phyloP scores from a whole-genome alignment of 2,329 filamentous ascomycete species.

The Hawksworthiomyces lignivorus region DNA sequence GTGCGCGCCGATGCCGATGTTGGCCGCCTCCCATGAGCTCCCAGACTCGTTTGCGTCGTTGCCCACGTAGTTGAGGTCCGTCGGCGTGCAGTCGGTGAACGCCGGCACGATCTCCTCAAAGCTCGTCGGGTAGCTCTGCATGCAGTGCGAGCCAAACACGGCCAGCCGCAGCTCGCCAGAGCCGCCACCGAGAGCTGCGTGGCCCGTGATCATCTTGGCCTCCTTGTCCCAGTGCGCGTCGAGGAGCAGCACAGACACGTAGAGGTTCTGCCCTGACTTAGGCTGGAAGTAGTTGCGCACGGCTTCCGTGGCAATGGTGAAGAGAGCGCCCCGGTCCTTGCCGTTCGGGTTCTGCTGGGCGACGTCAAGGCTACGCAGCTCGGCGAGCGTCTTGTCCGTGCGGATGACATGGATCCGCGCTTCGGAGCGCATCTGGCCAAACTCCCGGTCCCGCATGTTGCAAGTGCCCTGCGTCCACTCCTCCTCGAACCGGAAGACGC shows the following conservation, averaged over 20 bases:
- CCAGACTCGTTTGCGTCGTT: constrained; percentile 84
- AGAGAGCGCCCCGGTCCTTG: constrained; percentile 65
- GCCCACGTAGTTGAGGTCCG: constrained; percentile 69
- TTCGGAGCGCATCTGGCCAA: constrained; percentile 75
- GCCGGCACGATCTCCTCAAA: constrained; percentile 86
- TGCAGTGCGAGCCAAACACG: constrained; percentile 84
- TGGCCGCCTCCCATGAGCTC: constrained; percentile 92
- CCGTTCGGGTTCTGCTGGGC: constrained; percentile 70
- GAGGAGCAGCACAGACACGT: constrained; percentile 78
- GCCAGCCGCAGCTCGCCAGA: constrained; percentile 70
- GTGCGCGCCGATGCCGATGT: constrained; percentile 88
- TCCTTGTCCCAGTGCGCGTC: constrained; percentile 81
- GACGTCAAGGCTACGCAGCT: constrained; percentile 69
- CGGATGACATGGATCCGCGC: constrained; percentile 83
- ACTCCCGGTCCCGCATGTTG: constrained; percentile 64
- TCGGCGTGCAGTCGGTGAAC: constrained; percentile 84
- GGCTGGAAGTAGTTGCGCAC: constrained; percentile 71
- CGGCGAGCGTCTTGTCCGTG: constrained; percentile 72
- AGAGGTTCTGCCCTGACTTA: constrained; percentile 69
- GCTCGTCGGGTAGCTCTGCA: constrained; percentile 83
- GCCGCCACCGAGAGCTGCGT: constrained; percentile 74
- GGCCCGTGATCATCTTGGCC: constrained; percentile 63
- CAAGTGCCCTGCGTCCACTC: constrained; percentile 84
- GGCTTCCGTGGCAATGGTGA: constrained; percentile 67
- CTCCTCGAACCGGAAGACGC: constrained; percentile 86